phyloP scores from a whole-genome alignment of 352 stramenopile species.

The Pythium sp. region DNA sequence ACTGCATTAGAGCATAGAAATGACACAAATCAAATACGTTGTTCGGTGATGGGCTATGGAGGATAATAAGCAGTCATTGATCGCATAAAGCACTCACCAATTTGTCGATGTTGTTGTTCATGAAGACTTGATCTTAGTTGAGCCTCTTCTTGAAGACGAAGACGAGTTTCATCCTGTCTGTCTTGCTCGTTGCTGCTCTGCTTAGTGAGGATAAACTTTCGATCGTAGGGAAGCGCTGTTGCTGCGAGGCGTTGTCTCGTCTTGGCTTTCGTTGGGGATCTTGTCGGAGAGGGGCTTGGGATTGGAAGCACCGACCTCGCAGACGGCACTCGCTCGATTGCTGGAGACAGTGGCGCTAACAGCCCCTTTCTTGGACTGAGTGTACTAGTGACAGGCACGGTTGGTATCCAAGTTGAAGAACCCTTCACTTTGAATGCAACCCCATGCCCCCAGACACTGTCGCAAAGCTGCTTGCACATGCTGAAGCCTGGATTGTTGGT shows the following conservation, averaged over 20 bases:
- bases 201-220: not conserved
- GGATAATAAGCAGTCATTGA: not conserved
- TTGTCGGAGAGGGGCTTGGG: not conserved
- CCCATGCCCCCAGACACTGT: conserved; percentile 23
- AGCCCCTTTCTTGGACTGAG: conserved; percentile 1
- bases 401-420: not conserved
- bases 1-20: conserved; percentile 7
- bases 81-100: conserved; percentile 2
- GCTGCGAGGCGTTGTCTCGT: not conserved
- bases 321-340: not conserved
- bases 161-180: not conserved
- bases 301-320: not conserved
- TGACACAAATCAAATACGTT: too few species aligned
- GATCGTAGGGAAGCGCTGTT: conserved; percentile 13
- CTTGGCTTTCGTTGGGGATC: not conserved
- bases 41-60: not conserved
- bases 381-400: not conserved
- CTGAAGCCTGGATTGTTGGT: not conserved
- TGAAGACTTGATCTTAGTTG: not conserved
- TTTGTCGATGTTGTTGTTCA: not conserved
- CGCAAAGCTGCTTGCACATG: conserved; percentile 12
- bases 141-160: not conserved
- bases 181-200: not conserved
- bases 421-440: conserved; percentile 16
- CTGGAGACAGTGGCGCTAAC: conserved; percentile 5